These are phyloP conservation scores for Pythium guiyangense DNA, from an alignment of 352 stramenopile species.

Conservation along the genomic window DNA sequence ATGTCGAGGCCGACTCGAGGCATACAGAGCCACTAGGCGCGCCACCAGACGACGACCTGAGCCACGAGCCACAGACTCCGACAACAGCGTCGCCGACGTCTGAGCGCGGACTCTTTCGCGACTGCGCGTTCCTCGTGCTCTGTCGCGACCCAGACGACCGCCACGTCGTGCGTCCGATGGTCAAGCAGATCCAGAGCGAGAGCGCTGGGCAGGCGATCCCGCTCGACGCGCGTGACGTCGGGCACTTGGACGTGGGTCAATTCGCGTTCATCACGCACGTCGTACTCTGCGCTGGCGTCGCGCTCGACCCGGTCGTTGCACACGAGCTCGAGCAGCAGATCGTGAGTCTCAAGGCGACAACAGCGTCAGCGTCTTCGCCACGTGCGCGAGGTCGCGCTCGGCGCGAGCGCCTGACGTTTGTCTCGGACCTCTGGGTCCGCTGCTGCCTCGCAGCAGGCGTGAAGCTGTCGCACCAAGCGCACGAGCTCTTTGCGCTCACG, in stretches of 20 bases:
- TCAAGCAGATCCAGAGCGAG: slow-evolving; percentile 28
- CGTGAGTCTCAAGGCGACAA: slow-evolving; percentile 12
- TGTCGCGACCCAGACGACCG: slow-evolving; percentile 45
- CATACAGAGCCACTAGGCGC: no score
- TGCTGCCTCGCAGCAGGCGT: slow-evolving; percentile 49
- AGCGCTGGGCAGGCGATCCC: slow-evolving; percentile 39
- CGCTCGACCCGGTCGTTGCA: slow-evolving; percentile 24
- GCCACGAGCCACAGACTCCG: not conserved
- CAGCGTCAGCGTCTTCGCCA: not conserved
- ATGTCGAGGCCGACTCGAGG: no score
- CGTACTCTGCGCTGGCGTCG: slow-evolving; percentile 52
- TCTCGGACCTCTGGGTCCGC: slow-evolving; percentile 71
- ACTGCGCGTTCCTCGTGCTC: slow-evolving; percentile 54
- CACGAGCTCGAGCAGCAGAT: slow-evolving; percentile 26
- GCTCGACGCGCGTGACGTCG: slow-evolving; percentile 44
- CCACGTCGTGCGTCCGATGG: slow-evolving; percentile 28
- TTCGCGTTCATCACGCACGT: slow-evolving; percentile 66
- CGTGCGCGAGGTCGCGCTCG: slow-evolving; percentile 5
- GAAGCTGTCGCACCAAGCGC: slow-evolving; percentile 42
- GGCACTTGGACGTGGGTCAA: slow-evolving; percentile 36
- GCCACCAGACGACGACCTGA: no score
- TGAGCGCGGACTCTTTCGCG: slow-evolving; percentile 27
- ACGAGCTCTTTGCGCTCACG: slow-evolving; percentile 41
- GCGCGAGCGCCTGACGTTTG: slow-evolving; percentile 37
- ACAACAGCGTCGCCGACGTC: not conserved